Percentiles rank a stretch among this genome's conserved stretches.
phyloP scores from a whole-genome alignment of 495 filamentous ascomycete species.

The Clohesyomyces aquaticus region DNA sequence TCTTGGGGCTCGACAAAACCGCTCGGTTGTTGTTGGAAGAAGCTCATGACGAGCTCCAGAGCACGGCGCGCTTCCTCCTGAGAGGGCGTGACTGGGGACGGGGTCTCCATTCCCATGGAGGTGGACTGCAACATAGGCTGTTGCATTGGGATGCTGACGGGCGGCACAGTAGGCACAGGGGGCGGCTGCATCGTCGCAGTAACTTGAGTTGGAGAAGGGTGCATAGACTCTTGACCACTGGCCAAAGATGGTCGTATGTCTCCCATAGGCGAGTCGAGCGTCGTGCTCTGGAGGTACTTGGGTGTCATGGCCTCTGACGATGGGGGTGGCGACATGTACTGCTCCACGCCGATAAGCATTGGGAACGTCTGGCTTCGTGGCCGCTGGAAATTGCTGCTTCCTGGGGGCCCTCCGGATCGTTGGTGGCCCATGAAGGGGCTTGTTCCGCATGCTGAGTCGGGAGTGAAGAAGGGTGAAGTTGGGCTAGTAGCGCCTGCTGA shows the following conservation, averaged over 20 bases:
- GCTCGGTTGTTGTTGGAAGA: conserved; percentile 74
- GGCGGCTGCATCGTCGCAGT: conserved; percentile 56
- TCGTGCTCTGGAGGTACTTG: conserved; percentile 62
- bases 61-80: conserved; percentile 88
- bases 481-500: conserved; percentile 80
- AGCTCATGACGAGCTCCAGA: conserved; percentile 82
- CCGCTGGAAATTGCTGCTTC: conserved; percentile 64
- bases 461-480: conserved; percentile 79
- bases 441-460: conserved; percentile 62
- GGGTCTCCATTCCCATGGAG: conserved; percentile 40
- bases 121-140: conserved; percentile 13
- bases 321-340: conserved; percentile 68
- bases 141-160: conserved; percentile 25
- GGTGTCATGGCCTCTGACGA: conserved; percentile 65
- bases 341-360: conserved; percentile 63
- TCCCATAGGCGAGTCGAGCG: conserved; percentile 72
- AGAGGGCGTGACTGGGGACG: conserved; percentile 56
- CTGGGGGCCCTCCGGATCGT: conserved; percentile 63
- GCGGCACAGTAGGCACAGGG: conserved; percentile 37
- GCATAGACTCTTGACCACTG: conserved; percentile 57
- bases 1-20: conserved; percentile 79
- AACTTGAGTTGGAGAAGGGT: conserved; percentile 50
- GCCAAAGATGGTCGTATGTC: conserved; percentile 57
- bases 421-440: conserved; percentile 71
- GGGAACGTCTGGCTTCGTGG: conserved; percentile 94